Percentiles rank a stretch among this genome's conserved stretches.
Conservation (phyloP, 371 early-diverging fungal species). For the Umbelopsis sp. region DNA sequence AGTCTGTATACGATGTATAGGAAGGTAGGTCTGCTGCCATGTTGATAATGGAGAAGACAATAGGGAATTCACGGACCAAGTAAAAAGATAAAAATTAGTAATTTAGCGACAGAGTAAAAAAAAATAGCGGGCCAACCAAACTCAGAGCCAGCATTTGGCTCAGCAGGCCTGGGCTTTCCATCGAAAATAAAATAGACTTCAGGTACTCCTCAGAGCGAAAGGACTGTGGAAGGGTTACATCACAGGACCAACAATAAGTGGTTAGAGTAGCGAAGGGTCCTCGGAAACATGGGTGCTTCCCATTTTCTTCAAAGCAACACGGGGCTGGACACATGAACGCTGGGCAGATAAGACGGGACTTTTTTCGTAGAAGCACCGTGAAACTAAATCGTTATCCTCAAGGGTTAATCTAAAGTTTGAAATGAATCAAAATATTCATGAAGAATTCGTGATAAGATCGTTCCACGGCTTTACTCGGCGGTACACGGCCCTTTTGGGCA, state of each 20-base stretch:
- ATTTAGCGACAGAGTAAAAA: background rate
- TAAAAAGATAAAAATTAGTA: background rate
- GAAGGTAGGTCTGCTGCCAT: background rate
- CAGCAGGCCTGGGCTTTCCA: no score
- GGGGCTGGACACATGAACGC: background rate
- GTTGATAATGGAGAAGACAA: background rate
- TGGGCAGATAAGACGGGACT: background rate
- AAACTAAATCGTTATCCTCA: background rate
- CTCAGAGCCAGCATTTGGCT: no score
- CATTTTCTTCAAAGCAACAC: background rate
- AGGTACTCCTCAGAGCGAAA: no score
- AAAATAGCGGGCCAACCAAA: background rate
- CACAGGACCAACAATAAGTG: no score
- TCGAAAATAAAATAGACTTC: no score
- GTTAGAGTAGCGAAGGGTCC: no score
- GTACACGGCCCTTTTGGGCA: background rate
- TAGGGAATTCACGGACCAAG: background rate
- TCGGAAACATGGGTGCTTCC: background rate
- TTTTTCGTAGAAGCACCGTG: background rate
- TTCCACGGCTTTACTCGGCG: background rate
- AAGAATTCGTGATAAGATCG: background rate
- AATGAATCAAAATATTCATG: constrained; percentile 1
- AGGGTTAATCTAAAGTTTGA: background rate
- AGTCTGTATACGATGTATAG: constrained; percentile 11
- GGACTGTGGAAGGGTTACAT: no score